Base-by-base conservation (phyloP, 2,329 filamentous ascomycete genomes). In the Didymella segeticola region DNA sequence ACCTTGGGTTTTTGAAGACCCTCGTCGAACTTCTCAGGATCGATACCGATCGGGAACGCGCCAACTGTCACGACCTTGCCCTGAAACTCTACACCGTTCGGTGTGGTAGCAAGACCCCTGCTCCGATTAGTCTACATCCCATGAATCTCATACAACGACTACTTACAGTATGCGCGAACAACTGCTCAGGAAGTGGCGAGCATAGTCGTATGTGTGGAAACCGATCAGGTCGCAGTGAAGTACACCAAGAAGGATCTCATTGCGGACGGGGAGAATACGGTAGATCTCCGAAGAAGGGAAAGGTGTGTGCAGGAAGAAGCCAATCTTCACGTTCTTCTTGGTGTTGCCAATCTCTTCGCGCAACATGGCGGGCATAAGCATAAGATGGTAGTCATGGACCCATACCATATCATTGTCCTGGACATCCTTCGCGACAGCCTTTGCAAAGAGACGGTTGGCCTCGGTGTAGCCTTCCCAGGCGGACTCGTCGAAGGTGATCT, bases 201-300 rank as follows among this genome's bases (percentile, higher is more conserved):
- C 93, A 71, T 99, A 99, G 78, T 98, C 93, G 79, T 97, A 98
- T 23, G 95, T 99, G 77, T 99, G 95, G 81, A 99, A 98, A 26
- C 95, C 95, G 70, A 98, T 91, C 55, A 99, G 80, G 73, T 98
- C 95, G 79, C 93, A 96, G 73, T 96, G 89, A 27, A 99, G 82
- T 31, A 98, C 86, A 50, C 95, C 93, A 42, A 89, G 83, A 37
- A 99, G 83, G 43, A 98, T 87, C 68, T 91, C 88, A 72, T 96
- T 92, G 59, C 95, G 86, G 25, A 98, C 93, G 1, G 95, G 95
- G 8, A 98, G 81, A 62, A 98, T 97, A 60, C 95, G 87, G 78
- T 97, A 98, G 70, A 98, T 96, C 77, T 98, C 93, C 66, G 90
- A 96, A 73, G 91, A 96, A 11, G 95, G 95, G 78, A 98, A 99